These are phyloP conservation scores for Aspergillus uvarum DNA, from an alignment of 2,329 filamentous ascomycete genomes.

Conservation along the genomic window DNA sequence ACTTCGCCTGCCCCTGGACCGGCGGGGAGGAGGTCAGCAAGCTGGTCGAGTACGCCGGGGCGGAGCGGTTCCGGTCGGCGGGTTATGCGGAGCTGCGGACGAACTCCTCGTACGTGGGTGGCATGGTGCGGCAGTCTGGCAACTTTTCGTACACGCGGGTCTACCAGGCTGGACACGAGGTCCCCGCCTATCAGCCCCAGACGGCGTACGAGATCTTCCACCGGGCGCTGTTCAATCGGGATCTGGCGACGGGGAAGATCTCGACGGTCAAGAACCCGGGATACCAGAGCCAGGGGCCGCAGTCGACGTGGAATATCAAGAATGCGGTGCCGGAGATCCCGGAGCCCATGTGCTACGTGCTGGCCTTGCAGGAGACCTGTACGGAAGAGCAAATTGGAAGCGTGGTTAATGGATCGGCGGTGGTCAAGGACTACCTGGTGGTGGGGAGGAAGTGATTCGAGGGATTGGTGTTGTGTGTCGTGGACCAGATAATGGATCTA, in stretches of 20 bases:
- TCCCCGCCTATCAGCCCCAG: slow-evolving; percentile 57
- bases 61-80: slow-evolving; percentile 48
- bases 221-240: slow-evolving; percentile 51
- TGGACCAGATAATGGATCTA: too few species aligned
- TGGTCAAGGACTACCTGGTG: slow-evolving; percentile 50
- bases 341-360: slow-evolving; percentile 48
- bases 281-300: slow-evolving; percentile 44
- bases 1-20: slow-evolving; percentile 59
- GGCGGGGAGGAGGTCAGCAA: slow-evolving; percentile 56
- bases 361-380: slow-evolving; percentile 41
- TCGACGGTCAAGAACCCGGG: slow-evolving; percentile 34
- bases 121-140: slow-evolving; percentile 48
- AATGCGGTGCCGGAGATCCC: slow-evolving; percentile 45
- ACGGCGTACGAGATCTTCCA: slow-evolving; percentile 56
- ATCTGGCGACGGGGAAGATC: slow-evolving; percentile 56
- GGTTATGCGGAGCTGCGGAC: slow-evolving; percentile 51
- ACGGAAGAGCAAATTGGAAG: slow-evolving; percentile 45
- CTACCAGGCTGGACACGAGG: slow-evolving; percentile 50
- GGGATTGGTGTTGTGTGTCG: too few species aligned
- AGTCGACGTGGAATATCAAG: slow-evolving; percentile 46
- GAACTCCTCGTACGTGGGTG: slow-evolving; percentile 46
- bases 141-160: slow-evolving; percentile 52
- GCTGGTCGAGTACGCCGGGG: slow-evolving; percentile 47
- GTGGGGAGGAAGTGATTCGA: slow-evolving; percentile 21
- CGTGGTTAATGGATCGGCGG: slow-evolving; percentile 47